Evolutionary conservation across 2,329 filamentous ascomycete species (phyloP).

Genomic region (Colletotrichum somersetense): DNA sequence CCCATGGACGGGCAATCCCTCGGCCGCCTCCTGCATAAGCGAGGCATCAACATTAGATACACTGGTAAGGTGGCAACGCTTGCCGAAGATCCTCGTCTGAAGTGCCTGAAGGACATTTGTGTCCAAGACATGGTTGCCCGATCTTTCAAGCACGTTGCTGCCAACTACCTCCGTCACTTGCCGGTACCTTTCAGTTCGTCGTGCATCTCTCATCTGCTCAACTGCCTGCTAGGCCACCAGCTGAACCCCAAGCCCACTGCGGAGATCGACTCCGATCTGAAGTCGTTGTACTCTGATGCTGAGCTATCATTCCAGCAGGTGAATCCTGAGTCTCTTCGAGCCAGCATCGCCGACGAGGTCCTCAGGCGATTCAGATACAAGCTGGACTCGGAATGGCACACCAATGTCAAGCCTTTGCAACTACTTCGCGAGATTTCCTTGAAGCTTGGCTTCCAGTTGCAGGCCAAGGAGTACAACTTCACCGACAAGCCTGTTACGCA

Average conservation of each 20-base stretch:
- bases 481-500: slow-evolving; percentile 47
- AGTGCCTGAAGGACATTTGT: slow-evolving; percentile 81
- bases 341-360: slow-evolving; percentile 79
- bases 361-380: slow-evolving; percentile 81
- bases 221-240: slow-evolving; percentile 86
- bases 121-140: slow-evolving; percentile 95
- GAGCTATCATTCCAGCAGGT: slow-evolving; percentile 85
- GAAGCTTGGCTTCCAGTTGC: slow-evolving; percentile 90
- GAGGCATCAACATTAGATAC: slow-evolving; percentile 96
- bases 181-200: slow-evolving; percentile 84
- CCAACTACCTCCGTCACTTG: slow-evolving; percentile 82
- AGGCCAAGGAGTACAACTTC: slow-evolving; percentile 71
- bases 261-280: slow-evolving; percentile 81
- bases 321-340: slow-evolving; percentile 78
- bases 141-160: slow-evolving; percentile 92
- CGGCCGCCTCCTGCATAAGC: slow-evolving; percentile 90
- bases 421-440: slow-evolving; percentile 89
- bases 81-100: slow-evolving; percentile 77
- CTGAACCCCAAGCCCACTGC: slow-evolving; percentile 83
- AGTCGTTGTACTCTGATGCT: slow-evolving; percentile 81
- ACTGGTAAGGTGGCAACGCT: slow-evolving; percentile 85
- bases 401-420: slow-evolving; percentile 79
- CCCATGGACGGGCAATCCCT: slow-evolving; percentile 98
- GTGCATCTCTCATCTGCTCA: slow-evolving; percentile 88
- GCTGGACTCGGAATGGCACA: slow-evolving; percentile 76